Base-by-base conservation (phyloP, 176 grass and related monocot genomes). In the Secale cereale region DNA sequence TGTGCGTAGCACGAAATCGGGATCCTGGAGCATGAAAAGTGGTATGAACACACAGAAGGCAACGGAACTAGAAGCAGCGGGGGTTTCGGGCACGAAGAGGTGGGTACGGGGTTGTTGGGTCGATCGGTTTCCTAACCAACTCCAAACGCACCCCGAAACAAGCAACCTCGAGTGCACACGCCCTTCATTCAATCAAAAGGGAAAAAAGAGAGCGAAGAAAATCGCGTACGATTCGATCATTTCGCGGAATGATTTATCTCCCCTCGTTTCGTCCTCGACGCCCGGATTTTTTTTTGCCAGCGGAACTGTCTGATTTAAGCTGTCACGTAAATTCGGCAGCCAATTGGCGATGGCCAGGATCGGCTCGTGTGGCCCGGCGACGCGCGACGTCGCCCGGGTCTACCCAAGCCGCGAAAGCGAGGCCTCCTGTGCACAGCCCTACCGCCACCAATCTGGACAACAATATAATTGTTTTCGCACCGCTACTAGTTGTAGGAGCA, bases 101-200 rank as follows among this genome's bases (percentile, higher is more conserved):
- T 74, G 12, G 90, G 90, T 70, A 82, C 79, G 31, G 68, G 80
- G 90, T 89, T 59, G 87, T 92, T 83, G 69, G 83, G 26, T 86
- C 79, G 26, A 75, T 75, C 72, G 29, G 79, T 89, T 92, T 89
- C 90, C 79, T 70, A 89, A 77, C 90, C 39, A 89, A 83, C 86
- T 86, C 75, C 75, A 75, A 86, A 91, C 80, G 85, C 81, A 50
- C 60, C 25, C 22, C 6, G 16, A 23, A 39, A 9, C 89, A 87
- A 84, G 89, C 85, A 84, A 87, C 76, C 89, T 69, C 46, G 61
- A 33, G 26, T 12, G 20, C 77, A n/a, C 57, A 39, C 4, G 6
- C 65, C 3, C 1, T 11, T 25, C 15, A 70, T 10, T 41, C 32
- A 31, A 39, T n/a, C n/a, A 22, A 67, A 54, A 7, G 62, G 14